These are phyloP conservation scores for Vicia sativa DNA, from an alignment of 306 rosid species.

Conservation along the genomic window DNA sequence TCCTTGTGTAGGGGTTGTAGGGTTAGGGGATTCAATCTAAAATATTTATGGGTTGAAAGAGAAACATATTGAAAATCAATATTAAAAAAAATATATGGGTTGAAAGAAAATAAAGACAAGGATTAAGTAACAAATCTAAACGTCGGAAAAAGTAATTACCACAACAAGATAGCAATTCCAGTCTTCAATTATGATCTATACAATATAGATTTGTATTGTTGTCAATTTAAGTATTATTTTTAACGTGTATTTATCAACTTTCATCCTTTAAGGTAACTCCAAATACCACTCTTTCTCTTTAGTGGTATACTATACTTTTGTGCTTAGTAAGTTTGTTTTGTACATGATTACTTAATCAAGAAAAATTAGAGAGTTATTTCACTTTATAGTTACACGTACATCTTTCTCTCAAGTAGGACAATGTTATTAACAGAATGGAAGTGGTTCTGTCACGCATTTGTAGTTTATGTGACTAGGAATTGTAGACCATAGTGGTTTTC, in stretches of 20 bases:
- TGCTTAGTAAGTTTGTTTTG: neutral
- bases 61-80: too few relatives aligned
- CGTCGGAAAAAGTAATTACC: neutral
- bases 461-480: slow-evolving; percentile 12
- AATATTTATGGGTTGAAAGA: neutral
- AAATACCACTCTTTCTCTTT: slow-evolving; percentile 19
- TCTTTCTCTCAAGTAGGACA: slow-evolving; percentile 5
- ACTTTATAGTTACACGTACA: slow-evolving; percentile 5
- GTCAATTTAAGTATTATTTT: neutral
- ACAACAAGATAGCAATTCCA: neutral
- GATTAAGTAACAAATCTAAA: neutral
- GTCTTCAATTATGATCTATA: neutral
- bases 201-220: neutral
- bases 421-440: slow-evolving; percentile 9
- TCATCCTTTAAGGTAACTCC: slow-evolving; percentile 9
- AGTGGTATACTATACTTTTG: slow-evolving; percentile 3
- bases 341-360: slow-evolving; percentile 9
- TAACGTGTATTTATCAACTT: neutral
- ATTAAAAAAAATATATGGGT: neutral
- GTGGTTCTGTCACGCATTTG: slow-evolving; percentile 33
- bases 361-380: slow-evolving; percentile 18
- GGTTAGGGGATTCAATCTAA: neutral
- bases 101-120: neutral
- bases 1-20: neutral
- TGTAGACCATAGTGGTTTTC: slow-evolving; percentile 3